Base-by-base conservation (phyloP, 352 stramenopile genomes). In the Phytophthora macrochlamydospora region DNA sequence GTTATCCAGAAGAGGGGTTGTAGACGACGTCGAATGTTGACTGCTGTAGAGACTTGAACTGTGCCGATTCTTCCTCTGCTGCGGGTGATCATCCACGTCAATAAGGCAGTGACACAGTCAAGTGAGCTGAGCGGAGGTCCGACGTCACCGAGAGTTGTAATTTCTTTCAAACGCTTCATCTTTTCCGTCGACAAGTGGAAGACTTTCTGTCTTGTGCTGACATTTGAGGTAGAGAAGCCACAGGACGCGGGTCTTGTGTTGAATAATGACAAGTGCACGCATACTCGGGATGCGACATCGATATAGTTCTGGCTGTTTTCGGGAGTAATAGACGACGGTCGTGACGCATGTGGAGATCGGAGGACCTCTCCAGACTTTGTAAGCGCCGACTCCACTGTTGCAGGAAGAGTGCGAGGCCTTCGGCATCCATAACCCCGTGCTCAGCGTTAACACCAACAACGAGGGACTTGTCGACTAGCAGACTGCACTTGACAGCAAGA, bases 361-460 rank as follows among this genome's bases (percentile, higher is more conserved):
- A 24, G 18, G 18, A 24, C 18, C 18, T 24, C 14, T 31, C 37
- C 24, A 42, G 9, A 45, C 29, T 9, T 24, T 38, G 13, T 32
- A 49, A 57, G 46, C 57, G 35, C 33, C 28, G 29, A 29, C 56
- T 38, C 44, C 46, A 63, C 42, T 37, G 45, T 14, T 56, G 46
- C 45, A 51, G 30, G 5, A 63, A 42, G 46, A 24, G 18, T 24
- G 46, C 14, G 28, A 63, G 32, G 5, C 56, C 56, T 56, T 49
- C 28, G 13, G 46, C 56, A 35, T 57, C 56, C 56, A 63, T 6
- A 8, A 56, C 24, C 13, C 56, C 49, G 32, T 57, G 56, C 29
- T 63, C 56, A 28, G 37, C 56, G 11, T 57, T 51, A 13, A 63
- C 46, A 13, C 56, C 56, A 43, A 63, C 33, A 33, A 63, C 46